Conservation (phyloP, 2,329 filamentous ascomycete genomes). For the Aspergillus carbonarius region DNA sequence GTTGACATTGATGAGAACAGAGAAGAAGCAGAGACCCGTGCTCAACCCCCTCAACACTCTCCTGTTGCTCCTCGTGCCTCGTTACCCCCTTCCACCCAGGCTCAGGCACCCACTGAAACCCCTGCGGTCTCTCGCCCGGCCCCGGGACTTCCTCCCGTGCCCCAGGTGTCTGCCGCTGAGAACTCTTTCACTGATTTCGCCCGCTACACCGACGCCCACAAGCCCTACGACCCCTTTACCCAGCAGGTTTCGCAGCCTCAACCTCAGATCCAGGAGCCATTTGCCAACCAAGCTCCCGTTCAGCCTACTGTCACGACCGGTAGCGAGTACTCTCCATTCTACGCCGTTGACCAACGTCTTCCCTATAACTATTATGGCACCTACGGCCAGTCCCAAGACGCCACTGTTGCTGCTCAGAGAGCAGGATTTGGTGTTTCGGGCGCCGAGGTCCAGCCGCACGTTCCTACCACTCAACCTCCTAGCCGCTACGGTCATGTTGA, state of each 20-base stretch:
- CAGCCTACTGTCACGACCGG: conserved; percentile 59
- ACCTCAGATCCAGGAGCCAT: conserved; percentile 63
- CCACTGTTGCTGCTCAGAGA: conserved; percentile 67
- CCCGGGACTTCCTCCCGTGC: conserved; percentile 61
- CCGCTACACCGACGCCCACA: conserved; percentile 63
- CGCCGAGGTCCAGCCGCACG: conserved; percentile 58
- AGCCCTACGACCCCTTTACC: conserved; percentile 83
- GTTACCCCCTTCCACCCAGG: conserved; percentile 66
- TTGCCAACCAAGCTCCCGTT: conserved; percentile 54
- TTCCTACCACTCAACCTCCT: conserved; percentile 70
- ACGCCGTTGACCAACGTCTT: conserved; percentile 73
- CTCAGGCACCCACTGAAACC: conserved; percentile 35
- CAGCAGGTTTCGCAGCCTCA: conserved; percentile 67
- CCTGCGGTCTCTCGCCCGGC: conserved; percentile 58
- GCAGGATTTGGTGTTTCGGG: conserved; percentile 67
- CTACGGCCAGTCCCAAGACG: conserved; percentile 71
- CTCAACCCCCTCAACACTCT: conserved; percentile 90
- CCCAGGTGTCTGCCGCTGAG: conserved; percentile 53
- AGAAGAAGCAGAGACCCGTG: conserved; percentile 91
- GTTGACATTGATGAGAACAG: conserved; percentile 87
- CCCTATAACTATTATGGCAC: conserved; percentile 71
- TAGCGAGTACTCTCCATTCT: conserved; percentile 82
- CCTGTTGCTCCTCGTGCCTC: conserved; percentile 84
- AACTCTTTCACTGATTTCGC: conserved; percentile 51
- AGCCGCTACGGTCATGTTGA: conserved; percentile 66